Evolutionary conservation across 768 basidiomycete genomes (phyloP).

Genomic region (Phlegmacium glaucopus): DNA sequence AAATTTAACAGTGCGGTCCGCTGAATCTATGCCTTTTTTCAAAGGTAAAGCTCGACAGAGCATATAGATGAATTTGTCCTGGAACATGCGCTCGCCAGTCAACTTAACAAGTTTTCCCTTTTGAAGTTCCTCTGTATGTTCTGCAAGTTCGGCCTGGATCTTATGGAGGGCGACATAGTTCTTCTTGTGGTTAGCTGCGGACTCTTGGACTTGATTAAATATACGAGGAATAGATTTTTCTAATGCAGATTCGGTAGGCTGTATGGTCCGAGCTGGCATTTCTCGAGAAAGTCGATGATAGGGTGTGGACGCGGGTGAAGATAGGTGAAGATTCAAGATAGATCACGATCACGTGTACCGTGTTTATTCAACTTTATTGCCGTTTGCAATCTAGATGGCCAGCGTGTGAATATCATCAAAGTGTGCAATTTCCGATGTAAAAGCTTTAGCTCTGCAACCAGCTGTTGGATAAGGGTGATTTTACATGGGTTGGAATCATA

Average conservation of each 20-base stretch:
- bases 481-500: no score
- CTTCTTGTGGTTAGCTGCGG: conserved; percentile 83
- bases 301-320: no score
- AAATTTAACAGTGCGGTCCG: conserved; percentile 81
- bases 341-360: conserved; percentile 18
- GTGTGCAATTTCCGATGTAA: no score
- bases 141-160: conserved; percentile 64
- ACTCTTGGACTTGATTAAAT: conserved; percentile 75
- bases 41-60: conserved; percentile 58
- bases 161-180: conserved; percentile 83
- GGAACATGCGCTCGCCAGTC: conserved; percentile 76
- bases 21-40: conserved; percentile 78
- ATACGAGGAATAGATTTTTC: conserved; percentile 41
- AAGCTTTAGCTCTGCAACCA: no score
- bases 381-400: no score
- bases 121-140: conserved; percentile 44
- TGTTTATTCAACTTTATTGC: no score
- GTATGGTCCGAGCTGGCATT: background rate
- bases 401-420: no score
- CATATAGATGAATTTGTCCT: conserved; percentile 57
- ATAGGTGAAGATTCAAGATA: no score
- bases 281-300: background rate
- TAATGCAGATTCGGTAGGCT: background rate
- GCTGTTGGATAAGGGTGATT: no score
- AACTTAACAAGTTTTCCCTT: conserved; percentile 48